Evolutionary conservation across 164 flowering plant genomes (phyloP).

Genomic region (Piper betle): DNA sequence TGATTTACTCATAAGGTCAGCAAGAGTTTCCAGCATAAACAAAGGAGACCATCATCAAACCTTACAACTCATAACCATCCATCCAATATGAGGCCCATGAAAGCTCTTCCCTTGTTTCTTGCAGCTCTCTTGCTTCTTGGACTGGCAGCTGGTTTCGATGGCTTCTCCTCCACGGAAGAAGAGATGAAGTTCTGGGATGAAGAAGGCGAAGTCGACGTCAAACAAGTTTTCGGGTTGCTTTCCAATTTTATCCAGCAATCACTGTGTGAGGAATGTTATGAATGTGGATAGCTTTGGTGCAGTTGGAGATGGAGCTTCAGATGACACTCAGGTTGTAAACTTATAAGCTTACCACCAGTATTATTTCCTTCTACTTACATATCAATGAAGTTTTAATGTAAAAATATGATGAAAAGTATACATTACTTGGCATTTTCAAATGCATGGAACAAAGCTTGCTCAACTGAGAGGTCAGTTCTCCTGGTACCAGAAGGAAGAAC

Average conservation of each 20-base stretch:
- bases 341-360: background rate
- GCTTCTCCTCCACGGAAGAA: conserved; percentile 13
- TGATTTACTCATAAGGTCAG: conserved; percentile 19
- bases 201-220: conserved; percentile 21
- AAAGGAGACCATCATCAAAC: conserved; percentile 2
- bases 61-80: conserved; percentile 35
- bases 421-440: conserved; percentile 67
- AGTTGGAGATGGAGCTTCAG: conserved; percentile 81
- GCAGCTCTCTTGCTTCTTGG: conserved; percentile 26
- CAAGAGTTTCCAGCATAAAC: conserved; percentile 9
- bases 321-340: conserved; percentile 86
- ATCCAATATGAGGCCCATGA: too few relatives aligned
- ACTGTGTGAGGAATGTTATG: conserved; percentile 40
- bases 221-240: conserved; percentile 5
- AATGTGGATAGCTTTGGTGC: conserved; percentile 90
- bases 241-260: conserved; percentile 29
- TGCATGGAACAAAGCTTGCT: conserved; percentile 75
- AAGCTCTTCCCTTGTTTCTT: conserved; percentile 10
- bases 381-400: background rate
- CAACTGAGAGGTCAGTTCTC: conserved; percentile 45
- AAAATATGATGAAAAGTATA: too few relatives aligned
- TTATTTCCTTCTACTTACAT: background rate
- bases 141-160: conserved; percentile 8
- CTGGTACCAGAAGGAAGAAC: conserved; percentile 59
- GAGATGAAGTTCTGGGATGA: conserved; percentile 32